A percentile compares a stretch with the other conserved stretches of the same genome.
phyloP scores from a whole-genome alignment of 441 rosid genomes.

The Mallotus repandus region DNA sequence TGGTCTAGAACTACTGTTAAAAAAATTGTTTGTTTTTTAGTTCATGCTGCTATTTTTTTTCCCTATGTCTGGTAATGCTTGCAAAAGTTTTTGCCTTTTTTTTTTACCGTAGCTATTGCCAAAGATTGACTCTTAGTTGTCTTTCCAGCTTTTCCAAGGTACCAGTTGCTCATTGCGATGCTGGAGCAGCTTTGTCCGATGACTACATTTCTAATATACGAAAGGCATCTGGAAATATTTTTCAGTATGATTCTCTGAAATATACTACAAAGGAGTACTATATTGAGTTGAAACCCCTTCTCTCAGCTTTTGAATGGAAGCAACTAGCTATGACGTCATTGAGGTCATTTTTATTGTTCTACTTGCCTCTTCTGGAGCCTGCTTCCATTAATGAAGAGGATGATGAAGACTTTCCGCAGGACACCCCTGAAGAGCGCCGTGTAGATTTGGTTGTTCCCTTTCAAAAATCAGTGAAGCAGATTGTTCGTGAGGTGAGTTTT shows the following conservation, averaged over 20 bases:
- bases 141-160: slow-evolving; percentile 50
- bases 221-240: slow-evolving; percentile 39
- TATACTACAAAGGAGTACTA: slow-evolving; percentile 67
- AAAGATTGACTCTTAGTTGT: slow-evolving; percentile 22
- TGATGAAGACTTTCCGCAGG: slow-evolving; percentile 69
- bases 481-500: slow-evolving; percentile 72
- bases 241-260: slow-evolving; percentile 42
- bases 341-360: slow-evolving; percentile 76
- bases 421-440: slow-evolving; percentile 39
- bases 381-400: slow-evolving; percentile 46
- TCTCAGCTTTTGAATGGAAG: slow-evolving; percentile 80
- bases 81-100: background rate
- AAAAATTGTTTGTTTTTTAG: background rate
- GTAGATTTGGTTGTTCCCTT: slow-evolving; percentile 82
- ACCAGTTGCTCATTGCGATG: slow-evolving; percentile 85
- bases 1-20: background rate
- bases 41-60: background rate
- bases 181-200: slow-evolving; percentile 59
- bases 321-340: slow-evolving; percentile 75
- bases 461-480: slow-evolving; percentile 80
- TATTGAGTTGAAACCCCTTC: slow-evolving; percentile 69
- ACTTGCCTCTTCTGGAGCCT: slow-evolving; percentile 94
- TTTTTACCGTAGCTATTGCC: background rate
- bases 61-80: background rate
- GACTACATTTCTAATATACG: slow-evolving; percentile 49